phyloP scores from a whole-genome alignment of 306 rosid species.

The Dalbergia cultrata region DNA sequence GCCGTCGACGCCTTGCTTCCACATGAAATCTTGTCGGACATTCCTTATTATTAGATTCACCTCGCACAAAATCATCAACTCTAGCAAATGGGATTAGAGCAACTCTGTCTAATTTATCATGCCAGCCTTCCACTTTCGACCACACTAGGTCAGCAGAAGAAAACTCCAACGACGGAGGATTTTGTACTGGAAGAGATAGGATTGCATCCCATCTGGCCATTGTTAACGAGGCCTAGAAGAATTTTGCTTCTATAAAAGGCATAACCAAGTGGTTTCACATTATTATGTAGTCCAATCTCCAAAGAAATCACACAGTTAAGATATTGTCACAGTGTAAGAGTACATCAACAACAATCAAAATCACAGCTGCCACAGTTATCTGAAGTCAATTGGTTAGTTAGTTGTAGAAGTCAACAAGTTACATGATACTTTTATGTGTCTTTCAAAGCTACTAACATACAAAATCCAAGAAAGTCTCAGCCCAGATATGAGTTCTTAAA shows the following conservation, averaged over 20 bases:
- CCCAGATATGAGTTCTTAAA: no score
- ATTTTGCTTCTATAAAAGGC: constrained; percentile 18
- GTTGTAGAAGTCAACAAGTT: no score
- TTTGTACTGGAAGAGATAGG: constrained; percentile 92
- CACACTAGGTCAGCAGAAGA: constrained; percentile 77
- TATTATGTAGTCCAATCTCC: constrained; percentile 16
- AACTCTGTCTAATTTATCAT: constrained; percentile 82
- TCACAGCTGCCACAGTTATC: no score
- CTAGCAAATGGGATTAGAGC: constrained; percentile 88
- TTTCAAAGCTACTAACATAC: no score
- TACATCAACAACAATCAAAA: not conserved
- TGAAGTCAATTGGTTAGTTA: no score
- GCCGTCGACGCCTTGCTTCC: constrained; percentile 79
- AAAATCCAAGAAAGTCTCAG: no score
- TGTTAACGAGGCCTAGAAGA: constrained; percentile 17
- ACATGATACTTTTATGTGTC: no score
- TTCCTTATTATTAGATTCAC: constrained; percentile 80
- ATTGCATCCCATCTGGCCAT: constrained; percentile 99
- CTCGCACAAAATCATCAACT: constrained; percentile 89
- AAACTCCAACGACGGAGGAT: constrained; percentile 82
- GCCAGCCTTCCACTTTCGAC: constrained; percentile 97
- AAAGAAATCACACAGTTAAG: constrained; percentile 4
- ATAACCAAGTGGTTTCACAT: constrained; percentile 13
- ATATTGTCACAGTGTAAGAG: constrained; percentile 9
- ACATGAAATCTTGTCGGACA: constrained; percentile 93